Base-by-base conservation (phyloP, 371 early-diverging fungal genomes). In the Nematocida displodere region DNA sequence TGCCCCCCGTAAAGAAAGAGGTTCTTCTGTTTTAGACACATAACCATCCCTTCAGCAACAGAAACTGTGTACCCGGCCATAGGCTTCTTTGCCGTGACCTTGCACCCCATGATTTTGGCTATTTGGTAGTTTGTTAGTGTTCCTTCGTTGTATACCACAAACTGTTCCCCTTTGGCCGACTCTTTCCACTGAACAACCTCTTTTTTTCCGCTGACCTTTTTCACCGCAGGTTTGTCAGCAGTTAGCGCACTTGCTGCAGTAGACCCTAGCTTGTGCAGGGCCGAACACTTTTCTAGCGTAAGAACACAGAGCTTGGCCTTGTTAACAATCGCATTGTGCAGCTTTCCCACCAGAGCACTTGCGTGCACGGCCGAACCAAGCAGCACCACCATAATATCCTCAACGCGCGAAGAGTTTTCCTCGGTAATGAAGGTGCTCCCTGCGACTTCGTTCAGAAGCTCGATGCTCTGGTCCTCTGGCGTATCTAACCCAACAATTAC, bases 81-180 rank as follows among this genome's bases (percentile, higher is more conserved):
- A 4, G 62, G 50, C 31, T 61, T 71, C 15, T 54, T 13, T 20
- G 24, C 28, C 20, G 56, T 58, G 11, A 33, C 1, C 48, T 71
- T 58, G 63, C 75, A 71, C 1, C 39, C 48, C 34, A 71, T 59
- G 40, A 71, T 36, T 33, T 61, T 58, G 3, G 75, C 49, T 11
- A 61, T 8, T 46, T 71, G 61, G 75, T 71, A 71, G 75, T 61
- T 61, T 1, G 50, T 29, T 22, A 71, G 39, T 0, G 15, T 31
- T 20, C 34, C 61, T 37, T 71, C 75, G 42, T 53, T 61, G 53
- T 71, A 71, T 22, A 71, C 52, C 17, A 71, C 11, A 31, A 71
- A 71, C 62, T 71, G 75, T 44, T 71, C 75, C 1, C 75, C 75
- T 5, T 46, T 47, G 26, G 46, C 48, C 20, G 40, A 39, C 29